Evolutionary conservation across 2,329 filamentous ascomycete species (phyloP), one percentile per base, ranked within the genome.

Genomic region (Paecilomyces fulvus): DNA sequence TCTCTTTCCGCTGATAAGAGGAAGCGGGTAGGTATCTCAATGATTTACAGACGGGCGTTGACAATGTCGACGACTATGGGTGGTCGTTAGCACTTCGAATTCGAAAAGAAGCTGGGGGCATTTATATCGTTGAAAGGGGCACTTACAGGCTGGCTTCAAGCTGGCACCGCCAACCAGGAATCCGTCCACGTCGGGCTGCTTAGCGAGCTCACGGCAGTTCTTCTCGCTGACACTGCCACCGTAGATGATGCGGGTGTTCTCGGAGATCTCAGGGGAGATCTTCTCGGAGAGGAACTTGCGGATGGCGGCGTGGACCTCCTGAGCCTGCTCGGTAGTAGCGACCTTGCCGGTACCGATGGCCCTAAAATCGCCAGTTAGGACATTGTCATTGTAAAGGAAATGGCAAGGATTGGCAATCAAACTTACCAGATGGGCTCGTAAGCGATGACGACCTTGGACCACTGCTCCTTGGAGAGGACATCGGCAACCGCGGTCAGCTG

Each of bases 391-490:
- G 50, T 7, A 37, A 20, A 54, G 48, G 3, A 53, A 52, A 6
- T 28, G 21, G n/a, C 25, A 55, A 54, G 14, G 52, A 56, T 37
- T 20, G 51, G 49, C 20, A 23, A 21, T 53, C n/a, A 20, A 66
- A 86, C 88, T 73, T 85, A 91, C 92, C 94, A 99, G 81, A 99
- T 95, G 70, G 94, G 94, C 84, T 99, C 94, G 78, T 99, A 99
- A 70, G 94, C 94, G 69, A 99, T 83, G 73, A 99, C 94, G 63
- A 99, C 84, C 81, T 94, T 94, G 70, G 80, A 83, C 94, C 94
- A 99, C 79, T 96, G 89, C 67, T 84, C 79, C 80, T 88, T 81
- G 64, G 65, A 71, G 60, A 79, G 71, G 67, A 79, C 76, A 74
- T 91, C 86, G 56, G 84, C 83, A 63, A 92, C 89, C 63, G 91